Base-by-base conservation (phyloP, 352 stramenopile species). In the Globisporangium acanthophoron region DNA sequence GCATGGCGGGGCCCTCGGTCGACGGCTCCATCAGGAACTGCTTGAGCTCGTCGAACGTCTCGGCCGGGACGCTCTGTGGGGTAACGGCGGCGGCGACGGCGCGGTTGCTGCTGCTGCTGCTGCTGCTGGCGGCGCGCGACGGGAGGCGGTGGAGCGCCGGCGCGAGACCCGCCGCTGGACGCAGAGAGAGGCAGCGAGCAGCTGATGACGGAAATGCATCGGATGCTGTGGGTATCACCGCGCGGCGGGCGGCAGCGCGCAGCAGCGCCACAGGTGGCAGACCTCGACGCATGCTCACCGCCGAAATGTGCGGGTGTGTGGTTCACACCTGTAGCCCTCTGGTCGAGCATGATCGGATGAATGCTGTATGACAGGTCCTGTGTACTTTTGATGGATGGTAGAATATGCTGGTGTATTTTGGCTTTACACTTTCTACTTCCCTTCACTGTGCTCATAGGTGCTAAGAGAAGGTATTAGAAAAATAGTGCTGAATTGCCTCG, bases 31-130 rank as follows among this genome's bases (percentile, higher is more conserved):
- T 70, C 6, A 89, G 57, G 29, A 91, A 91, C 53, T 52, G 59
- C 66, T 87, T 91, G 27, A 91, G 70, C 58, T 73, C 59, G 33
- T 82, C 77, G 47, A 87, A 87, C n/a, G 82, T 66, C 7, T 84
- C 70, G 3, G 52, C 20, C 9, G 59, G 29, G 6, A 65, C 24
- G 29, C 59, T 65, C 44, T 56, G 47, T 43, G 56, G 56, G 8
- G 35, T 40, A 6, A 29, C 21, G 1, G 20, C 27, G 0, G 37
- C 11, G 35, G 35, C 12, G 35, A 13, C 35, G 12, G 11, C 37
- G 12, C 37, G 37, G 5, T 5, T 43, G 37, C 37, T 43, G 15
- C 37, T 48, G 46, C 15, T 55, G 37, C 12, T 43, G 37, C 37
- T 43, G 9, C 37, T 48, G 46, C 15, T 55, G 47, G 15, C 15